Conservation (phyloP, 805 yeast genomes). For the Schizosaccharomyces cryophilus region DNA sequence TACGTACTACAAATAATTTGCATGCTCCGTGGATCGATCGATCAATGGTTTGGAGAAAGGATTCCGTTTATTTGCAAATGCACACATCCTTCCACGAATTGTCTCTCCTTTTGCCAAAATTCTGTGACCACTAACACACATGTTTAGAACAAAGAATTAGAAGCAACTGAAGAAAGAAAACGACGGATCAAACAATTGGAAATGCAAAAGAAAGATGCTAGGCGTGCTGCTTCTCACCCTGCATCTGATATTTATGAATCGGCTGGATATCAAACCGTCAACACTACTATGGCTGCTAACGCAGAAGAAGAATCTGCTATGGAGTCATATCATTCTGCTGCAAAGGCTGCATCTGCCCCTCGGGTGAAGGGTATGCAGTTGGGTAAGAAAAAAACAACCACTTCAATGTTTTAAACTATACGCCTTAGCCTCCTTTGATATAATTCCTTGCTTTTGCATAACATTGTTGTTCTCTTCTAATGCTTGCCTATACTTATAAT, state of each 20-base stretch:
- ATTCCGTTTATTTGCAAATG: not conserved
- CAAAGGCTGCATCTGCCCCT: constrained; percentile 16
- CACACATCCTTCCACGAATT: not conserved
- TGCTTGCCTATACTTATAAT: not conserved
- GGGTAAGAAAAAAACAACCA: constrained; percentile 24
- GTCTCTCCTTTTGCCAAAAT: no score
- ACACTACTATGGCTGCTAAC: constrained; percentile 5
- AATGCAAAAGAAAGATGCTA: constrained; percentile 28
- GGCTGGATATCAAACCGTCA: constrained; percentile 6
- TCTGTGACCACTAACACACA: not conserved
- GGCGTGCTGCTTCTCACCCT: constrained; percentile 11
- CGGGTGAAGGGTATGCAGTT: constrained; percentile 42
- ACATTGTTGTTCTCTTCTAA: not conserved
- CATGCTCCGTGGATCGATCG: no score
- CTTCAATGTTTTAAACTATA: not conserved
- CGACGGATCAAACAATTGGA: constrained; percentile 65
- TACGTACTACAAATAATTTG: not conserved
- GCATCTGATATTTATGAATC: constrained; percentile 5
- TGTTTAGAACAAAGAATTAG: constrained; percentile 64
- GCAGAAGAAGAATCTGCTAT: constrained; percentile 7
- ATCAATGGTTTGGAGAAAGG: no score
- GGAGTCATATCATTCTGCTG: constrained; percentile 6
- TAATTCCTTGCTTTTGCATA: not conserved
- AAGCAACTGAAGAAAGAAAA: constrained; percentile 91
- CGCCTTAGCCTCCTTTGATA: not conserved